Evolutionary conservation across 2,329 filamentous ascomycete genomes (phyloP).

Genomic region (Fusarium neocosmosporiellum): DNA sequence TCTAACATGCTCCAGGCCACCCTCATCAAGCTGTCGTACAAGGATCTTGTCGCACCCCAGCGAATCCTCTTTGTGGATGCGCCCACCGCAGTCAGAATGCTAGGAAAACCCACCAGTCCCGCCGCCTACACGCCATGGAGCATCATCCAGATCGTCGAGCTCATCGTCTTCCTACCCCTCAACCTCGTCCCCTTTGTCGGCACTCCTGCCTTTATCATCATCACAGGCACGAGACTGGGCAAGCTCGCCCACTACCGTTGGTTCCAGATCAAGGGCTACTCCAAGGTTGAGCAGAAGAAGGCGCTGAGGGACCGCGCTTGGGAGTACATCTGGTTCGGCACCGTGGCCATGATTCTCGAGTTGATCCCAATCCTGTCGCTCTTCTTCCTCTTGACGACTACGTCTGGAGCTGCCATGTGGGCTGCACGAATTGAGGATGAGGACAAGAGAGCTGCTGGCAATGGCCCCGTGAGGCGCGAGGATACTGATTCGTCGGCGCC

Average conservation of each 20-base stretch:
- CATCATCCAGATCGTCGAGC: slow-evolving; percentile 88
- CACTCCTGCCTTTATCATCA: slow-evolving; percentile 84
- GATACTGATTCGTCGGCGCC: slow-evolving; percentile 37
- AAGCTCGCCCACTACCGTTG: slow-evolving; percentile 93
- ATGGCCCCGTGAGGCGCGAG: slow-evolving; percentile 17
- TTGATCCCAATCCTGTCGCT: slow-evolving; percentile 93
- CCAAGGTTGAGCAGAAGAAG: slow-evolving; percentile 77
- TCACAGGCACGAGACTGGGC: slow-evolving; percentile 88
- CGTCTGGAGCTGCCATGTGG: slow-evolving; percentile 88
- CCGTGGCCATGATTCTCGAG: slow-evolving; percentile 83
- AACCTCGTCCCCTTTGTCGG: slow-evolving; percentile 89
- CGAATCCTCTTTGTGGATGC: slow-evolving; percentile 75
- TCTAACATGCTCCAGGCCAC: slow-evolving; percentile 63
- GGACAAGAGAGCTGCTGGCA: slow-evolving; percentile 41
- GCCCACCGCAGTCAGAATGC: slow-evolving; percentile 78
- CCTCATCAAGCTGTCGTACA: slow-evolving; percentile 78
- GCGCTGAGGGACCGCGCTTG: slow-evolving; percentile 76
- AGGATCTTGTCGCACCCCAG: slow-evolving; percentile 74
- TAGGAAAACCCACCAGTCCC: slow-evolving; percentile 82
- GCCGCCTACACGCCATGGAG: slow-evolving; percentile 91
- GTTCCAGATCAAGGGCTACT: slow-evolving; percentile 82
- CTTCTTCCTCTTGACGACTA: slow-evolving; percentile 90
- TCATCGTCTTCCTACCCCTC: slow-evolving; percentile 81
- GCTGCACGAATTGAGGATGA: slow-evolving; percentile 79
- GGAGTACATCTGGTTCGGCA: slow-evolving; percentile 96